Base-by-base conservation (phyloP, 139 green algal genomes). In the Deuterostichococcus epilithicus region DNA sequence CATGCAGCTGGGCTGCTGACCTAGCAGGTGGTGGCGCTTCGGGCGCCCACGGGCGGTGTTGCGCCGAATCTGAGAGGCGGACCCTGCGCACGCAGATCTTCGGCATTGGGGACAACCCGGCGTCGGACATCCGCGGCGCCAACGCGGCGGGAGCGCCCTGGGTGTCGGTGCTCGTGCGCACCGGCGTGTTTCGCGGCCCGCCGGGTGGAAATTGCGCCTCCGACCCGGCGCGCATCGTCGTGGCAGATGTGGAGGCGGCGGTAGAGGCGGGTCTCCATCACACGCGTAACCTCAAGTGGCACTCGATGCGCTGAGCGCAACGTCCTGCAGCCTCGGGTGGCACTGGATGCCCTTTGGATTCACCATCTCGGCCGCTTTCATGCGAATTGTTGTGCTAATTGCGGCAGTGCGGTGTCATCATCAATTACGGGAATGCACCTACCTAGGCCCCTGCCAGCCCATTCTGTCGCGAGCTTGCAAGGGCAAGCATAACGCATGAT, bases 91-190 rank as follows among this genome's bases (percentile, higher is more conserved):
- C 69, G 65, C 2, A 26, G 60, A 20, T 63, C 18, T 63, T n/a
- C 18, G 87, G 85, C 3, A 78, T 96, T 6, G 92, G 92, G 0
- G 92, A 97, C 86, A 97, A 97, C 76, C 88, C 89, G 2, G 84
- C 83, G 3, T 86, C 92, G 1, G 92, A 97, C 35, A 86, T 97
- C 72, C 72, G 85, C 2, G 92, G 92, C 13, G 92, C 92, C 15
- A 90, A 90, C 42, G 30, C 20, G 25, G 52, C 88, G n/a, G 89
- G 89, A 0, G 20, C 30, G 13, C 92, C 92, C 2, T 97, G 91
- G 89, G 82, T 90, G 66, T 90, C 87, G 30, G 82, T 95, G n/a
- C 88, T 97, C 15, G 92, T 97, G 59, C 69, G 86, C 47, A 95
- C 87, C 71, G 90, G 91, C 3, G 91, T 94, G 67, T 96, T 92